A percentile compares a stretch with the other conserved stretches of the same genome.
These are phyloP conservation scores for Crassisporium funariophilum DNA, from an alignment of 768 basidiomycete genomes.

Conservation along the genomic window DNA sequence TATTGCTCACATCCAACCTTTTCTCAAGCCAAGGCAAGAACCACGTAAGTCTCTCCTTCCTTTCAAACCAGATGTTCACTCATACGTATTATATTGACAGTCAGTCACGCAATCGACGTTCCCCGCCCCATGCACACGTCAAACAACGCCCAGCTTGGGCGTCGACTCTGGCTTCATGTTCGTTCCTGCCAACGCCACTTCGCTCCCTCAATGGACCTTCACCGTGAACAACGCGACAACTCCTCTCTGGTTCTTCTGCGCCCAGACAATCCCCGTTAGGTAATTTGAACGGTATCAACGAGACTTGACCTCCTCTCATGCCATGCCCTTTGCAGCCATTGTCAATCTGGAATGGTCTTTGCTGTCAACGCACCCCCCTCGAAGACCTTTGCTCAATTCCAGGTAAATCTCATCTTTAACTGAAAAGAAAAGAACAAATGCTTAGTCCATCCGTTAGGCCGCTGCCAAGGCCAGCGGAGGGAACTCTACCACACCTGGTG, in stretches of 20 bases:
- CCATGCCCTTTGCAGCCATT: conserved; percentile 50
- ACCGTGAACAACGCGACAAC: conserved; percentile 44
- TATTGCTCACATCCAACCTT: background rate
- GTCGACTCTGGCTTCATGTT: conserved; percentile 56
- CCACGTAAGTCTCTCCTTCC: conserved; percentile 33
- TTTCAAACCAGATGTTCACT: background rate
- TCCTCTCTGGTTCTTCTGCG: conserved; percentile 67
- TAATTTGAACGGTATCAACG: conserved; percentile 14
- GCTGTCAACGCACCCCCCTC: conserved; percentile 52
- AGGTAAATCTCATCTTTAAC: conserved; percentile 26
- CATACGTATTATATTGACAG: conserved; percentile 28
- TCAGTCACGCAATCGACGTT: conserved; percentile 66
- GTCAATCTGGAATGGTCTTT: conserved; percentile 61
- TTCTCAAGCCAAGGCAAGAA: conserved; percentile 41
- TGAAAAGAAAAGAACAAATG: background rate
- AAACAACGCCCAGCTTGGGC: conserved; percentile 37
- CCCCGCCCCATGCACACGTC: conserved; percentile 47
- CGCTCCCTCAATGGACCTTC: conserved; percentile 47
- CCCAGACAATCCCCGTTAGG: conserved; percentile 38
- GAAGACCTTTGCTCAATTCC: conserved; percentile 52
- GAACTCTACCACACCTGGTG: conserved; percentile 13
- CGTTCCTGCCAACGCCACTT: conserved; percentile 31
- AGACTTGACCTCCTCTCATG: no score
- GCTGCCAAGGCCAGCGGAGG: conserved; percentile 23
- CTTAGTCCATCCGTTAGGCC: background rate